A percentile compares a stretch with the other conserved stretches of the same genome.
Evolutionary conservation across 768 basidiomycete species (phyloP).

Genomic region (Naganishia randhawae): DNA sequence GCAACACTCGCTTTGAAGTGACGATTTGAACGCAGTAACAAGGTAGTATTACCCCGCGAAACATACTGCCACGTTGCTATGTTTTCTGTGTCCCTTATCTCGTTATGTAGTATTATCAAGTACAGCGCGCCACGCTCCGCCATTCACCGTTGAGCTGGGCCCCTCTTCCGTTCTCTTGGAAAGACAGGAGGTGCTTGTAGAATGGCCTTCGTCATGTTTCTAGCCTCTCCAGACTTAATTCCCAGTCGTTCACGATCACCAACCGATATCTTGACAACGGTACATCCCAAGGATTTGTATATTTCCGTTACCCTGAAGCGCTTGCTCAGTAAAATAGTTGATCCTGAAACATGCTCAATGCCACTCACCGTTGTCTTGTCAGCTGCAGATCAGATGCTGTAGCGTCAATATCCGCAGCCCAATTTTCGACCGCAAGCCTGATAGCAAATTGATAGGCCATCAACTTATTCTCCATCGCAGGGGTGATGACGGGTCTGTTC

Average conservation of each 20-base stretch:
- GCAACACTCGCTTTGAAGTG: no score
- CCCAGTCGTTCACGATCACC: conserved; percentile 69
- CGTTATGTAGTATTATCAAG: no score
- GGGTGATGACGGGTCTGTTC: conserved; percentile 58
- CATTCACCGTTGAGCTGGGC: conserved; percentile 38
- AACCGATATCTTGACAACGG: conserved; percentile 59
- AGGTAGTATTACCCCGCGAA: no score
- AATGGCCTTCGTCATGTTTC: conserved; percentile 64
- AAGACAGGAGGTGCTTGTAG: conserved; percentile 74
- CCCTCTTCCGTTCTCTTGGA: conserved; percentile 58
- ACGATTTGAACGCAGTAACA: no score
- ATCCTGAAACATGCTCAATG: neutral
- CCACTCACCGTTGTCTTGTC: conserved; percentile 61
- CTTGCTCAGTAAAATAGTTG: neutral
- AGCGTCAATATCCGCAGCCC: conserved; percentile 63
- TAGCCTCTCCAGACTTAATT: conserved; percentile 61
- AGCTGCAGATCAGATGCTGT: conserved; percentile 74
- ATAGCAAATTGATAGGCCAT: conserved; percentile 76
- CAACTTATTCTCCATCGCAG: conserved; percentile 66
- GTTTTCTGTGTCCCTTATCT: no score
- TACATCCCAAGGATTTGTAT: conserved; percentile 79
- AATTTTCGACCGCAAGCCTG: conserved; percentile 74
- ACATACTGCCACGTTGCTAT: no score
- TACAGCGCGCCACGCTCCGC: no score
- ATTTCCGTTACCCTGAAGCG: conserved; percentile 59